These are phyloP conservation scores for Dothiorella sarmentorum DNA, from an alignment of 2,329 filamentous ascomycete genomes.

Conservation along the genomic window DNA sequence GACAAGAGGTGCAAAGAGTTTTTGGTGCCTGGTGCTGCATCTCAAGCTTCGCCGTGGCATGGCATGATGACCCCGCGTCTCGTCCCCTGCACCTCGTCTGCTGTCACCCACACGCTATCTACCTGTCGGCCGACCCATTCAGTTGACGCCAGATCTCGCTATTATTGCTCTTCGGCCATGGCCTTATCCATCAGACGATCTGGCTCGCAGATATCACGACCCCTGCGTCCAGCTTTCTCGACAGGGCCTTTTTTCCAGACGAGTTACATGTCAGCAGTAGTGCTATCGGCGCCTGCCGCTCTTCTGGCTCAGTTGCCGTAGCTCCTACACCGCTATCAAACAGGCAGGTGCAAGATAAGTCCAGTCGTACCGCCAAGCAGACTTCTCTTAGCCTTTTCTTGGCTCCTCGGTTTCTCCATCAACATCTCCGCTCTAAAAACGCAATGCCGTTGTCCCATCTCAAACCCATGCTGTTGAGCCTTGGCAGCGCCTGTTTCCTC, in stretches of 20 bases:
- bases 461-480: not conserved
- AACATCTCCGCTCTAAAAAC: not conserved
- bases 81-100: not conserved
- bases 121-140: not conserved
- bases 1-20: not conserved
- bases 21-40: not conserved
- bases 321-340: not conserved
- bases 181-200: not conserved
- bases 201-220: not conserved
- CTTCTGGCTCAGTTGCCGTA: not conserved
- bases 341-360: slow-evolving; percentile 10
- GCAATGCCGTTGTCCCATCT: not conserved
- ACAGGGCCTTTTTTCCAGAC: too few species aligned
- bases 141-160: not conserved
- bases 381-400: slow-evolving; percentile 6
- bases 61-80: not conserved
- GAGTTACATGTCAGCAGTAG: too few species aligned
- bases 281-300: too few species aligned
- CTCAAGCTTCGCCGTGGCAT: slow-evolving; percentile 8
- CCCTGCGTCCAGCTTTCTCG: not conserved
- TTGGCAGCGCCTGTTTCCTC: not conserved
- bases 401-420: not conserved
- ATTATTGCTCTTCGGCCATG: slow-evolving; percentile 2
- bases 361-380: slow-evolving; percentile 1
- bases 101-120: not conserved